These are phyloP conservation scores for Phialophora expanda DNA, from an alignment of 2,329 filamentous ascomycete species.

Conservation along the genomic window DNA sequence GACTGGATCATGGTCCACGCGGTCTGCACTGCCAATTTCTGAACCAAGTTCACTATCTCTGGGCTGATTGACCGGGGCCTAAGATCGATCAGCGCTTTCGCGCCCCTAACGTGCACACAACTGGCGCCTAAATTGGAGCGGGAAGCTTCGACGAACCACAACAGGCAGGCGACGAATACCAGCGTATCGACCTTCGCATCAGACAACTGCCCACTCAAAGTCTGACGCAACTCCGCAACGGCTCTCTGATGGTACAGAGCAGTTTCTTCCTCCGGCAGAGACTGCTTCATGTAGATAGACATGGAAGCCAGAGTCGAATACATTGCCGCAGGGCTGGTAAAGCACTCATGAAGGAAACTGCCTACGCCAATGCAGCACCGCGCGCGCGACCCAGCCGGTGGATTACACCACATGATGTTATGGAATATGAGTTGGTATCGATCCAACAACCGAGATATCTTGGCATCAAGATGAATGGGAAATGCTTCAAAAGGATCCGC, in stretches of 20 bases:
- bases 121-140: background rate
- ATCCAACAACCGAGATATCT: background rate
- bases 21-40: background rate
- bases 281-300: background rate
- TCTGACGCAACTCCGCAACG: background rate
- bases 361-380: background rate
- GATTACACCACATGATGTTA: constrained; percentile 1
- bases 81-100: background rate
- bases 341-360: background rate
- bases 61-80: background rate
- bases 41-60: background rate
- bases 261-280: background rate
- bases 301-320: constrained; percentile 1
- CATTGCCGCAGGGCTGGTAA: background rate
- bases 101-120: background rate
- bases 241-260: background rate
- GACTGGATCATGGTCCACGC: background rate
- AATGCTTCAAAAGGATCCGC: background rate
- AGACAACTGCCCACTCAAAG: background rate
- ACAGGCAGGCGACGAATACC: background rate
- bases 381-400: background rate
- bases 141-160: background rate
- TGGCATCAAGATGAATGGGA: background rate
- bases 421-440: background rate
- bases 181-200: background rate